These are phyloP conservation scores for Blastobotrys malaysiensis DNA, from an alignment of 1,139 yeast genomes.

Conservation along the genomic window DNA sequence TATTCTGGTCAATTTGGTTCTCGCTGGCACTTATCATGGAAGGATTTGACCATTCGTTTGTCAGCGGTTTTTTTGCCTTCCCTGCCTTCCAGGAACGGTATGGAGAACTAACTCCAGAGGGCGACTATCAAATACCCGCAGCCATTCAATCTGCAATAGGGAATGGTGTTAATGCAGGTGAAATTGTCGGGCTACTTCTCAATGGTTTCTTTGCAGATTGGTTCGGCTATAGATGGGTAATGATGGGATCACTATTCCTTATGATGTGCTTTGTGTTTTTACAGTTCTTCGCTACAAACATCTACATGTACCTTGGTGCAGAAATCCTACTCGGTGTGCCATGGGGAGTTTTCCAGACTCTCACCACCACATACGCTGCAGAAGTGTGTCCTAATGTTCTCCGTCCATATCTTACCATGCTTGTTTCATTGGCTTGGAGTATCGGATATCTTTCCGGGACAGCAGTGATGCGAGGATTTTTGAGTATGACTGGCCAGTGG, in stretches of 20 bases:
- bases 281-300: constrained; percentile 38
- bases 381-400: constrained; percentile 43
- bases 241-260: neutral
- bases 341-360: constrained; percentile 43
- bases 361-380: constrained; percentile 41
- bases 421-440: constrained; percentile 42
- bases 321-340: constrained; percentile 41
- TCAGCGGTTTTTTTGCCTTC: constrained; percentile 29
- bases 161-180: constrained; percentile 36
- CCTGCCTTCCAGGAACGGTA: constrained; percentile 34
- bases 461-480: constrained; percentile 30
- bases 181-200: constrained; percentile 34
- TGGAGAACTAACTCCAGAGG: constrained; percentile 32
- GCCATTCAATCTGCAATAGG: constrained; percentile 42
- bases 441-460: constrained; percentile 40
- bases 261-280: constrained; percentile 37
- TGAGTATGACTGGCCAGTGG: constrained; percentile 20
- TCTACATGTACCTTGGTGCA: constrained; percentile 36
- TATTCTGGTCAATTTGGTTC: constrained; percentile 40
- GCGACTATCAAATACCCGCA: constrained; percentile 35
- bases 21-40: constrained; percentile 43
- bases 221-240: neutral
- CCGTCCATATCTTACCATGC: constrained; percentile 40
- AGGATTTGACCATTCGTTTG: constrained; percentile 40
- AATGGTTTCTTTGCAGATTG: constrained; percentile 19